Evolutionary conservation across 2,329 filamentous ascomycete genomes (phyloP).

Genomic region (Akanthomyces uredinophilus): DNA sequence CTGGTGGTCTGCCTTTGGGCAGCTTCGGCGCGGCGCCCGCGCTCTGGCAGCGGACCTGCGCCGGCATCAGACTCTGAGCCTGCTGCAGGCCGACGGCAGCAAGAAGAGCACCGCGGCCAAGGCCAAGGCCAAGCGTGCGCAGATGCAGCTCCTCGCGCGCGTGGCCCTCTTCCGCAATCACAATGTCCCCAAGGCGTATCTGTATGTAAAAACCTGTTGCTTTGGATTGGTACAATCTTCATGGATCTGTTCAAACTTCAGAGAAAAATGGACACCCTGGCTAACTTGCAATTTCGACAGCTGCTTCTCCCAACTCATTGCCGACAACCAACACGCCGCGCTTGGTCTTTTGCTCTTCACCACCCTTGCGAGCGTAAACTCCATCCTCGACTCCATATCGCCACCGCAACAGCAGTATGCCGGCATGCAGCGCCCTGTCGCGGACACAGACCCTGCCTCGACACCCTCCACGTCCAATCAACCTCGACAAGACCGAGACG

Average conservation of each 20-base stretch:
- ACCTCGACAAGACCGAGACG: neutral
- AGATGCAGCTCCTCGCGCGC: neutral
- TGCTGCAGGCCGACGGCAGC: neutral
- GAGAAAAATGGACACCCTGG: neutral
- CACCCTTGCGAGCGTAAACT: slow-evolving; percentile 54
- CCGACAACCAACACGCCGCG: slow-evolving; percentile 67
- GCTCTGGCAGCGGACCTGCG: slow-evolving; percentile 42
- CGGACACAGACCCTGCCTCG: neutral
- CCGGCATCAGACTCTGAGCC: slow-evolving; percentile 8
- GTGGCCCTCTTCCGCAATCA: neutral
- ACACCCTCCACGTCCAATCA: neutral
- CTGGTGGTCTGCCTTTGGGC: slow-evolving; percentile 74
- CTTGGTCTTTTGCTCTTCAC: slow-evolving; percentile 66
- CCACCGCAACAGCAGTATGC: slow-evolving; percentile 16
- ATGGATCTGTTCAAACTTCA: too few species aligned
- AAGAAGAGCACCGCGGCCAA: slow-evolving; percentile 8
- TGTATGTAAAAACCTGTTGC: neutral
- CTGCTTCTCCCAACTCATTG: slow-evolving; percentile 63
- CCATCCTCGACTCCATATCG: slow-evolving; percentile 35
- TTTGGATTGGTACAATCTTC: too few species aligned
- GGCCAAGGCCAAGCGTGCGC: neutral
- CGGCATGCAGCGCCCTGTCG: too few species aligned
- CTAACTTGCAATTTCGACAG: slow-evolving; percentile 28
- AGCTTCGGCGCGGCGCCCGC: slow-evolving; percentile 62
- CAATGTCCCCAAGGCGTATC: slow-evolving; percentile 18